phyloP scores from a whole-genome alignment of 257 asterid species.

The Solanum stenotomum region DNA sequence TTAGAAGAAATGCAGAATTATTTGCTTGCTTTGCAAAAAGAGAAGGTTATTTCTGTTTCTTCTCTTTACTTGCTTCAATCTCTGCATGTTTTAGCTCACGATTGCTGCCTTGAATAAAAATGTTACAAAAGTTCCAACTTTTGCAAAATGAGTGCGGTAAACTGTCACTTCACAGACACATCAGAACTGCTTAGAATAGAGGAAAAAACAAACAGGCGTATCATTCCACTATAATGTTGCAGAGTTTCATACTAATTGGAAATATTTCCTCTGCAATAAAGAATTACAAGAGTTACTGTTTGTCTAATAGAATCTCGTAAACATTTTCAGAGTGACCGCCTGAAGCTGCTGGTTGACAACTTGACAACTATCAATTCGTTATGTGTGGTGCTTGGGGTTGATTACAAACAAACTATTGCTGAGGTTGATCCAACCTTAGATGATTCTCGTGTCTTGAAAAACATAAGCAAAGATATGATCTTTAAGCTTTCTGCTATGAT shows the following conservation, averaged over 20 bases:
- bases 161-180: neutral
- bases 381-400: conserved; percentile 76
- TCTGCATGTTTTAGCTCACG: neutral
- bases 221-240: neutral
- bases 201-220: neutral
- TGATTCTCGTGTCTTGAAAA: conserved; percentile 28
- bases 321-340: conserved; percentile 46
- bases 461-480: conserved; percentile 44
- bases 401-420: conserved; percentile 39
- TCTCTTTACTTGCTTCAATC: neutral
- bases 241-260: neutral
- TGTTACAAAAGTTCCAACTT: neutral
- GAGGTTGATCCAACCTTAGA: conserved; percentile 60
- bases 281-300: neutral
- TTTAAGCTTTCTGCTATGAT: conserved; percentile 41
- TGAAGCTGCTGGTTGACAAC: conserved; percentile 50
- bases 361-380: conserved; percentile 39
- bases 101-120: neutral
- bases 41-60: conserved; percentile 39
- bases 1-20: conserved; percentile 52
- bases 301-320: neutral
- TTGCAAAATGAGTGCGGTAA: neutral
- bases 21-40: conserved; percentile 47
- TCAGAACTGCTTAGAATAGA: neutral
- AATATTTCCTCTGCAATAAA: neutral